phyloP scores from a whole-genome alignment of 1,284 basidiomycete species.

The Malassezia restricta region DNA sequence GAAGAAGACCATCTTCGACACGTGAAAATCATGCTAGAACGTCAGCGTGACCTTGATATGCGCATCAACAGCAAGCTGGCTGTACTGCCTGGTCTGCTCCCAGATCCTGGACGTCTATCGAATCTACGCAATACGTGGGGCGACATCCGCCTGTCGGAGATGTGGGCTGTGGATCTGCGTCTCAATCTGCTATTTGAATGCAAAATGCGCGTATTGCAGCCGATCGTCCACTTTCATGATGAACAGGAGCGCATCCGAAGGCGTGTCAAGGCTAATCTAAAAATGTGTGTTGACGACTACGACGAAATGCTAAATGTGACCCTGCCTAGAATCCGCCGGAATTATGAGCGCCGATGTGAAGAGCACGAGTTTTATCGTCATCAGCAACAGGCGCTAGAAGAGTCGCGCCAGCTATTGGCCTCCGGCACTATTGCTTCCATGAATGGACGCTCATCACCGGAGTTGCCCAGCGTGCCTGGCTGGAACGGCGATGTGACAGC shows the following conservation, averaged over 20 bases:
- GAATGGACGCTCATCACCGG: background rate
- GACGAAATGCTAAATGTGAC: conserved; percentile 34
- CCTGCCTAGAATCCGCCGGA: conserved; percentile 27
- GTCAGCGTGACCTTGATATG: conserved; percentile 33
- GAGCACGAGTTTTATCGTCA: conserved; percentile 22
- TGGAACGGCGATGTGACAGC: background rate
- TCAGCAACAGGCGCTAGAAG: conserved; percentile 40
- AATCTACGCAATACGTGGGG: conserved; percentile 15
- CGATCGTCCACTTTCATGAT: conserved; percentile 35
- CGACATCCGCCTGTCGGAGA: conserved; percentile 14
- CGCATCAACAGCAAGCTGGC: conserved; percentile 29
- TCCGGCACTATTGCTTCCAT: background rate
- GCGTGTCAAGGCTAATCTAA: conserved; percentile 36
- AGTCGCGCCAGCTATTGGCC: conserved; percentile 31
- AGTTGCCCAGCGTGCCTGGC: background rate
- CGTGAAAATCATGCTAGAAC: conserved; percentile 22
- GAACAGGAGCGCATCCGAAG: conserved; percentile 37
- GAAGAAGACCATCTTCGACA: conserved; percentile 38
- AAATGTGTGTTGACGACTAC: conserved; percentile 27
- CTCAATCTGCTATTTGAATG: conserved; percentile 26
- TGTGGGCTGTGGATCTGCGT: conserved; percentile 25
- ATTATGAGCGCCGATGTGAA: conserved; percentile 39
- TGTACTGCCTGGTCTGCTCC: conserved; percentile 20
- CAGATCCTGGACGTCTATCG: conserved; percentile 22
- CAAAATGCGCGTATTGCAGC: conserved; percentile 24